Base-by-base conservation (phyloP, 257 asterid species). In the Perilla frutescens region DNA sequence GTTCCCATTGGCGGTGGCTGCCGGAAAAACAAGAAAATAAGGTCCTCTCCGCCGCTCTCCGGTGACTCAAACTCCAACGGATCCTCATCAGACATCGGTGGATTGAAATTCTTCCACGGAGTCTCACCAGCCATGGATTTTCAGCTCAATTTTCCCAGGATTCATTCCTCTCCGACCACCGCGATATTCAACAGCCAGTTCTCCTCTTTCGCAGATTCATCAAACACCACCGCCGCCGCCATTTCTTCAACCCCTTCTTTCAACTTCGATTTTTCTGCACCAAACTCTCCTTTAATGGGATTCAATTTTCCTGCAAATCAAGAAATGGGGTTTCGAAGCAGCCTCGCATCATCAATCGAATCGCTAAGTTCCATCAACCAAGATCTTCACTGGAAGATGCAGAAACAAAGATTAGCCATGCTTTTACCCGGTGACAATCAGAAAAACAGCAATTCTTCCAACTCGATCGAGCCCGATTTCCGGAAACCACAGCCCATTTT, bases 1-100 rank as follows among this genome's bases (percentile, higher is more conserved):
- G 98, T 93, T 4, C 98, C 98, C 0, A 89, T 93, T 1, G 98
- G 98, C 9, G 98, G 98, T 3, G 96, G 96, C 26, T 88, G 96
- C 87, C 81, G 98, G 72, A 94, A 91, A 76, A 90, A 72, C 85
- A 94, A 91, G 96, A 91, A 87, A 55, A 47, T 76, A 15, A 89
- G 83, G 81, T 62, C 94, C 31, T 83, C 88, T 34, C 77, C 87
- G 10, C 62, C 84, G 58, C 76, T 81, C 32, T 74, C 89, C 61
- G 87, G 79, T 36, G 87, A 78, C 62, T 74, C 82, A 7, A 71
- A 78, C 62, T 74, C 82, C 8, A 71, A 59, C 14, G 81, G 72
- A 0, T 60, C 95, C 0, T 63, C 96, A 3, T 76, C 90, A 0
- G 89, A 81, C 65, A 45, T 85, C 12, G 70, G 91, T 34, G 96